These are phyloP conservation scores for Populus hybrid DNA, from an alignment of 441 rosid genomes.

Conservation along the genomic window DNA sequence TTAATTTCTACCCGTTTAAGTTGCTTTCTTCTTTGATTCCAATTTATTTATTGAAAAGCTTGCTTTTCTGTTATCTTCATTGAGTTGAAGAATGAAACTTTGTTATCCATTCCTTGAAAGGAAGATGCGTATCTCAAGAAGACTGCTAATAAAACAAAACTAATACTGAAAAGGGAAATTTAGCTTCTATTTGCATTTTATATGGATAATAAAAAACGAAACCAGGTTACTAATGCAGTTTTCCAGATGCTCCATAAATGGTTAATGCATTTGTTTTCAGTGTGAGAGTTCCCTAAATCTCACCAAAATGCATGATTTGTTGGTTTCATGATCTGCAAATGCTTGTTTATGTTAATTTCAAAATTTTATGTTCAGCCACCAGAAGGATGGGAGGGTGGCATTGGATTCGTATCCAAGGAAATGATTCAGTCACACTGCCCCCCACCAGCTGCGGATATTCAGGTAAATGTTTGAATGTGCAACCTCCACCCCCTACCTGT, in stretches of 20 bases:
- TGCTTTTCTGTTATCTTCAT: not conserved
- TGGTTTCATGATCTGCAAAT: not conserved
- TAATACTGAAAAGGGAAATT: not conserved
- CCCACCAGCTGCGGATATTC: conserved; percentile 43
- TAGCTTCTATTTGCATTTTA: too few relatives aligned
- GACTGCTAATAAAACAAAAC: not conserved
- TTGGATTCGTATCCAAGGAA: conserved; percentile 58
- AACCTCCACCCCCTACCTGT: not conserved
- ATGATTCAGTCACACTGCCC: conserved; percentile 57
- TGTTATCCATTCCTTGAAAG: not conserved
- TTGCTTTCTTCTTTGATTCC: not conserved
- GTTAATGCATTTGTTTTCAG: not conserved
- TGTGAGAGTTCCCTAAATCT: not conserved
- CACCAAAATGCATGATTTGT: not conserved
- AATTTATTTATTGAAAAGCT: not conserved
- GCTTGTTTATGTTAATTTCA: not conserved
- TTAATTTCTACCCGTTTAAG: not conserved
- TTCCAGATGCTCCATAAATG: not conserved
- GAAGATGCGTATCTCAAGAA: not conserved
- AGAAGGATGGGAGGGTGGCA: conserved; percentile 60
- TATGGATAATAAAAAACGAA: not conserved
- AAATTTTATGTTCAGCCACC: conserved; percentile 44
- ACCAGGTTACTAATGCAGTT: not conserved
- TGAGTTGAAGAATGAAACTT: not conserved
- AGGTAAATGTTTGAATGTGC: conserved; percentile 26